A percentile compares a stretch with the other conserved stretches of the same genome.
Conservation (phyloP, 176 grass and related monocot genomes). For the Olyra latifolia region DNA sequence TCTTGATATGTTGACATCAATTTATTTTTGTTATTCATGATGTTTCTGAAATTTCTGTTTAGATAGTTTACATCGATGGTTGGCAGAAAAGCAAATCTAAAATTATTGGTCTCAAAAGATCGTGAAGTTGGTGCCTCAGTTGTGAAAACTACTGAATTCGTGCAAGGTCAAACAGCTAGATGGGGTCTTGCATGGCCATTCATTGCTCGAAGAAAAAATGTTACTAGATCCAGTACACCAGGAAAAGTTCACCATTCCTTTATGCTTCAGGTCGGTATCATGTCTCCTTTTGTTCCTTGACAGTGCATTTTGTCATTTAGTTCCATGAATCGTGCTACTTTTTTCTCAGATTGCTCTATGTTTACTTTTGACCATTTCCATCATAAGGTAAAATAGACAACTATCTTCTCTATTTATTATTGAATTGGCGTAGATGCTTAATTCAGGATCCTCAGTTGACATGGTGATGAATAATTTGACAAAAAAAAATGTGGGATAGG, state of each 20-base stretch:
- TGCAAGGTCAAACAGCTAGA: slow-evolving; percentile 88
- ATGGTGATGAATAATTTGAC: too few species aligned
- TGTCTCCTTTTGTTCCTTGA: slow-evolving; percentile 21
- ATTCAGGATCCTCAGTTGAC: too few species aligned
- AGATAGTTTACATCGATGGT: slow-evolving; percentile 99
- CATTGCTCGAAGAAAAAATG: slow-evolving; percentile 61
- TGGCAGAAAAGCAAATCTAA: slow-evolving; percentile 84
- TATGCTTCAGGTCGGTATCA: slow-evolving; percentile 61
- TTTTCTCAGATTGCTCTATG: neutral
- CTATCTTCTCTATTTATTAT: too few species aligned
- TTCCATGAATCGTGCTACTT: neutral
- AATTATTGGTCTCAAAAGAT: slow-evolving; percentile 63
- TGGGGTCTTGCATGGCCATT: slow-evolving; percentile 98
- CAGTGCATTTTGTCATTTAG: neutral
- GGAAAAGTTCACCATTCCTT: slow-evolving; percentile 69
- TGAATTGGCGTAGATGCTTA: too few species aligned
- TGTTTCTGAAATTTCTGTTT: slow-evolving; percentile 19
- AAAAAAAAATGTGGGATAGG: too few species aligned
- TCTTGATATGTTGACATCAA: neutral
- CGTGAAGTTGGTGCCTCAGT: slow-evolving; percentile 58
- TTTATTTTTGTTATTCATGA: neutral
- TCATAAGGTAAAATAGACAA: neutral
- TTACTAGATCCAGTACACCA: slow-evolving; percentile 46
- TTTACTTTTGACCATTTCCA: neutral
- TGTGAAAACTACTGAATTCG: slow-evolving; percentile 91